phyloP scores from a whole-genome alignment of 768 basidiomycete genomes.

The Tylopilus rubrobrunneus region DNA sequence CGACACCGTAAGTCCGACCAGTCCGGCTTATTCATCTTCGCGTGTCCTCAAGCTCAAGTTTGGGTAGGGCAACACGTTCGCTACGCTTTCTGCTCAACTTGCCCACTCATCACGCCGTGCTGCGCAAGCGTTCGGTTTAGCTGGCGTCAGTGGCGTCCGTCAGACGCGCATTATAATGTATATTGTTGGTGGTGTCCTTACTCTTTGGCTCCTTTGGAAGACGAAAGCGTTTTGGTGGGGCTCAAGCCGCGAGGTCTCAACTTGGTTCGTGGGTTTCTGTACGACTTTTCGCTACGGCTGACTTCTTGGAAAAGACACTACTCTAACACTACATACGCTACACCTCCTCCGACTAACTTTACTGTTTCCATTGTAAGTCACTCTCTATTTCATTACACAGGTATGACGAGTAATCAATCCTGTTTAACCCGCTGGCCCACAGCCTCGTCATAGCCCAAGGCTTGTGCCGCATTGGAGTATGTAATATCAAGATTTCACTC shows the following conservation, averaged over 20 bases:
- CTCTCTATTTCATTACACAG: background rate
- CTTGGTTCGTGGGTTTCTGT: conserved; percentile 13
- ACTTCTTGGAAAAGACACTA: background rate
- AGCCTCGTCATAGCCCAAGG: background rate
- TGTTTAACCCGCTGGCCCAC: background rate
- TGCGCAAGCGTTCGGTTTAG: conserved; percentile 68
- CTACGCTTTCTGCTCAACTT: conserved; percentile 58
- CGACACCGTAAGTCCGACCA: conserved; percentile 54
- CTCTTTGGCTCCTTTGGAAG: conserved; percentile 54
- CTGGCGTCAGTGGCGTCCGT: conserved; percentile 57
- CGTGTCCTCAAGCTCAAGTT: background rate
- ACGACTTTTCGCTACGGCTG: background rate
- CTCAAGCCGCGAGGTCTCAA: conserved; percentile 16
- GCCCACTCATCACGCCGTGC: conserved; percentile 67
- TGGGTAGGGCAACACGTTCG: conserved; percentile 60
- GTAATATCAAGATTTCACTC: no score
- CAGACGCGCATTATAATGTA: conserved; percentile 66
- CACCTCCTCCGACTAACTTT: background rate
- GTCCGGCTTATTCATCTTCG: background rate
- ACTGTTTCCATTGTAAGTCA: background rate
- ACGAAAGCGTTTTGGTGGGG: conserved; percentile 47
- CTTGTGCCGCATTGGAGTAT: background rate
- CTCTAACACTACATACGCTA: background rate
- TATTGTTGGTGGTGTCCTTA: conserved; percentile 51
- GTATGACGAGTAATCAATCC: background rate